Conservation (phyloP, 2,329 filamentous ascomycete genomes). For the Ramichloridium luteum region DNA sequence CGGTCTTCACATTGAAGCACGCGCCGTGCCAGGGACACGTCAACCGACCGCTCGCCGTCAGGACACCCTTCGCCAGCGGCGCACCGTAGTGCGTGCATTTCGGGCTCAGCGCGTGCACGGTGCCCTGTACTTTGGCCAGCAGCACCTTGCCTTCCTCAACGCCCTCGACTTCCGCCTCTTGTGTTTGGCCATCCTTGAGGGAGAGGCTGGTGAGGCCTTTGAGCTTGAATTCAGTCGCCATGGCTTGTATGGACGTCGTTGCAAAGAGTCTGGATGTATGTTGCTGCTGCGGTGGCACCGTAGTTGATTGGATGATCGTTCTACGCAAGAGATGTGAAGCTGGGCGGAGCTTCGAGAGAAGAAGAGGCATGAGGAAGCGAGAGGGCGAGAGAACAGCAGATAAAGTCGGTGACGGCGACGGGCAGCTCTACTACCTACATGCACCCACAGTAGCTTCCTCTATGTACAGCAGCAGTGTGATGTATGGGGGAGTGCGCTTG, state of each 20-base stretch:
- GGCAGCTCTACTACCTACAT: too few species aligned
- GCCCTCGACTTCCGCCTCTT: constrained; percentile 82
- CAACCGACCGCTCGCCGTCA: constrained; percentile 68
- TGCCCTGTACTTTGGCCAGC: constrained; percentile 64
- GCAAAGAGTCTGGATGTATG: constrained; percentile 10
- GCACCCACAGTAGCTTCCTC: too few species aligned
- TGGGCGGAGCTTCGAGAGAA: too few species aligned
- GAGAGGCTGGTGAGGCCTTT: constrained; percentile 65
- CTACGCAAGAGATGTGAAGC: too few species aligned
- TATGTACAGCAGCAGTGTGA: too few species aligned
- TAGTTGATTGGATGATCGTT: too few species aligned
- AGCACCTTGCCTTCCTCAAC: constrained; percentile 77
- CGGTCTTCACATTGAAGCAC: constrained; percentile 80
- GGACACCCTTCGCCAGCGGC: constrained; percentile 71
- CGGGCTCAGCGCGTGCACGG: constrained; percentile 65
- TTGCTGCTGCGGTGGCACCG: too few species aligned
- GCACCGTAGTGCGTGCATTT: constrained; percentile 90
- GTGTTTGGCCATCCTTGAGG: constrained; percentile 69
- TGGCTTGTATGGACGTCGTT: constrained; percentile 19
- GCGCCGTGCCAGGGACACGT: constrained; percentile 97
- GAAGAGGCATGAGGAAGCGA: too few species aligned
- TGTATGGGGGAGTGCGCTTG: too few species aligned
- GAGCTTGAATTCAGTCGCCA: constrained; percentile 45
- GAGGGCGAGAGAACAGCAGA: too few species aligned
- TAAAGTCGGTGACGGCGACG: too few species aligned